phyloP scores from a whole-genome alignment of 225 moss, liverwort and hornwort genomes.

The Lunularia cruciata region DNA sequence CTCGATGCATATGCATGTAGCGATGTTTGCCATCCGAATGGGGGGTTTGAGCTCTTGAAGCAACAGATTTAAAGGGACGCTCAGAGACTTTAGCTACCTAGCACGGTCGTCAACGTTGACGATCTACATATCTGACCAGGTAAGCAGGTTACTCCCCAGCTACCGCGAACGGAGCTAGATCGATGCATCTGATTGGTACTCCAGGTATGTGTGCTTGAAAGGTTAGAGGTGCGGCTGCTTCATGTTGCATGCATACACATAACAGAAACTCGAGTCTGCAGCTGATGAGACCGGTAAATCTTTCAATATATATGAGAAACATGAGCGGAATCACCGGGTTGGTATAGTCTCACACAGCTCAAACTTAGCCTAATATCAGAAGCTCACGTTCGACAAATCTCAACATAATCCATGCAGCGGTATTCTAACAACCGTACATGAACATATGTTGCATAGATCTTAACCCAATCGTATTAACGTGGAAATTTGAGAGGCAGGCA shows the following conservation, averaged over 20 bases:
- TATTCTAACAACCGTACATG: too few species aligned
- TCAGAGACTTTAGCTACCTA: too few species aligned
- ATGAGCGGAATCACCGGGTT: neutral
- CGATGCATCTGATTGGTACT: slow-evolving; percentile 8
- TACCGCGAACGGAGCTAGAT: neutral
- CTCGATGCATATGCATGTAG: neutral
- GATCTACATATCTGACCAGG: neutral
- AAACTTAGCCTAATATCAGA: too few species aligned
- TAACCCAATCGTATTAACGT: too few species aligned
- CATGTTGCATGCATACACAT: neutral
- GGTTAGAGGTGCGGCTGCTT: neutral
- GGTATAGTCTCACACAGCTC: too few species aligned
- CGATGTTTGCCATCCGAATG: neutral
- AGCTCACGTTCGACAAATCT: too few species aligned
- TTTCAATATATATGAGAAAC: neutral
- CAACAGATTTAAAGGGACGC: too few species aligned
- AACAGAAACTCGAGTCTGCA: slow-evolving; percentile 1
- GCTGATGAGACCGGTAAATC: neutral
- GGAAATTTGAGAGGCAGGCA: too few species aligned
- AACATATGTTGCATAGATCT: too few species aligned
- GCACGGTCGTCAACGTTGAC: too few species aligned
- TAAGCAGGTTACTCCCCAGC: neutral
- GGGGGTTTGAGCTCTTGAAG: neutral
- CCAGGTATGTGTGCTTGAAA: neutral
- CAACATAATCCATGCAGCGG: too few species aligned